Base-by-base conservation (phyloP, 2,329 filamentous ascomycete genomes). In the Hypomyces rosellus region DNA sequence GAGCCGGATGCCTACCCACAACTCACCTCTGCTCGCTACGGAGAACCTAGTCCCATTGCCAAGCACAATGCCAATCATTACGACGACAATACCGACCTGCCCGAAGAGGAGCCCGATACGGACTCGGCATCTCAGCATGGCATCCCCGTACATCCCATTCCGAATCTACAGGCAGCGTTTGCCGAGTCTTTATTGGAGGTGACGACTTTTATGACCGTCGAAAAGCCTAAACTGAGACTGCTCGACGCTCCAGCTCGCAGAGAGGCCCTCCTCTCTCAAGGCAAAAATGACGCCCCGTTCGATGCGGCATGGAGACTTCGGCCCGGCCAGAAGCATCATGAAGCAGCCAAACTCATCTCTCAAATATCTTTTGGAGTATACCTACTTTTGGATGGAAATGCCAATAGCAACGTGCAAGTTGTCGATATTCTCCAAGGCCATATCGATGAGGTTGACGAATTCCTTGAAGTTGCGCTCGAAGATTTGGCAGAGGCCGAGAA, bases 361-460 rank as follows among this genome's bases (percentile, higher is more conserved):
- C 92, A 97, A 68, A 91, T 97, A 59, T 86, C 89, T 1, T 97
- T 97, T 66, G 92, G 93, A 16, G 85, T 97, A 36, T 91, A 96
- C 66, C 75, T 97, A 41, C 72, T 97, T 51, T 81, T 95, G 49
- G 85, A 91, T 61, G 84, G 85, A 54, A 81, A 95, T 65, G 91
- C 93, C 48, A 95, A 92, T 68, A 95, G 89, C 58, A 88, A 95
- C 58, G 77, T 83, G 34, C 88, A 95, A 64, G 92, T 96, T 12
- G 85, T 96, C 55, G 84, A 79, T 56, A 97, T 97, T 48, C 75
- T 97, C 50, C 89, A 96, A 63, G 84, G 82, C 13, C 92, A 97
- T 66, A 93, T 97, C 54, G 88, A 96, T 63, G 92, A 97, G 67
- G 82, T 97, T 30, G 93, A 97, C 67, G 85, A 86, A 60, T 96